A percentile compares a stretch with the other conserved stretches of the same genome.
Conservation (phyloP, 1,284 basidiomycete species). For the Phaffia rhodozyma region DNA sequence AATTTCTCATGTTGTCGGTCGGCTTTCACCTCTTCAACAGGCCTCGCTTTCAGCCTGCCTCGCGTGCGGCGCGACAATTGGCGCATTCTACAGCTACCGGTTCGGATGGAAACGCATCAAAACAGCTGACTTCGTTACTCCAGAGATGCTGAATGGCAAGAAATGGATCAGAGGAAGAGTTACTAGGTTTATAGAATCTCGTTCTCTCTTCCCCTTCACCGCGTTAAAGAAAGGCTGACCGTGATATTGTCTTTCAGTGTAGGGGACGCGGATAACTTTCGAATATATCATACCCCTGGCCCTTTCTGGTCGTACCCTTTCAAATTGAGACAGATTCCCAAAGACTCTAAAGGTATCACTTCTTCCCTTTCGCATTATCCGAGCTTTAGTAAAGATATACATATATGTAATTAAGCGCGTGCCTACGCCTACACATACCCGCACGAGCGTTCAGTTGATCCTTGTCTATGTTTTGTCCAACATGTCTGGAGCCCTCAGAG, state of each 20-base stretch:
- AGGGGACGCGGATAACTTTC: slow-evolving; percentile 40
- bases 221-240: background rate
- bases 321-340: slow-evolving; percentile 54
- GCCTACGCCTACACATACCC: no score
- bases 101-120: slow-evolving; percentile 42
- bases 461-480: slow-evolving; percentile 4
- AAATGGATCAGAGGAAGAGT: slow-evolving; percentile 60
- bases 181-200: slow-evolving; percentile 45
- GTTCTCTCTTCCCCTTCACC: background rate
- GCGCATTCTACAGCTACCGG: no score
- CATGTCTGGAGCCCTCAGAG: slow-evolving; percentile 47
- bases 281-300: slow-evolving; percentile 67
- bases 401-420: no score
- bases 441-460: background rate
- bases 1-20: no score
- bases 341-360: slow-evolving; percentile 45
- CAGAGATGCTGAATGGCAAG: slow-evolving; percentile 43
- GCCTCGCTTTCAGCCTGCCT: no score
- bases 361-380: background rate
- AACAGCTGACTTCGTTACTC: slow-evolving; percentile 53
- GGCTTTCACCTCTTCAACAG: no score
- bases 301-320: slow-evolving; percentile 59
- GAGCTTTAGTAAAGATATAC: no score
- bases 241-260: slow-evolving; percentile 61
- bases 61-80: no score